Evolutionary conservation across 345 rosid genomes (phyloP), one percentile per base, ranked within the genome.

Genomic region (Combretum micranthum): DNA sequence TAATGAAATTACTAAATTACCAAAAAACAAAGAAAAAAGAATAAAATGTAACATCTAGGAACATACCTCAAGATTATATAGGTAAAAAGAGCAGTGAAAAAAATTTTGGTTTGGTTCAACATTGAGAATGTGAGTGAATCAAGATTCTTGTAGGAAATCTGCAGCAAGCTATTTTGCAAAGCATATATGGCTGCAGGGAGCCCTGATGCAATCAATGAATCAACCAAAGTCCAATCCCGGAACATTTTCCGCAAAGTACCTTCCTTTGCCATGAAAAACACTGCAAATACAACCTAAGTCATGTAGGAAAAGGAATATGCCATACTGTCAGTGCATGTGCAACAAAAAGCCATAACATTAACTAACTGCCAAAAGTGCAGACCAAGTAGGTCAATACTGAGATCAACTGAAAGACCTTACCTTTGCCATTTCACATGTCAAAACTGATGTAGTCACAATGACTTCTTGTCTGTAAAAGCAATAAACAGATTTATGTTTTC

Each of bases 101-200:
- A 75, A 62, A 94, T 82, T 70, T 94, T 94, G 13, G 96, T 94
- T 82, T 94, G 99, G 80, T 90, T 94, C 70, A 93, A 79, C 57
- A 93, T 82, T 13, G 99, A 87, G 78, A 94, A 94, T 0, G 97
- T 85, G 53, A 94, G 85, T 18, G 97, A 94, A 76, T 90, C 99
- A 32, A 94, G 97, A 80, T 75, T 87, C 76, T 76, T 77, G 83
- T 94, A 94, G 42, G 99, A 90, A 67, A 94, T 87, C 85, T 90
- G 99, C 74, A 94, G 77, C 88, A 94, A 82, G 74, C 99, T 94
- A 74, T 94, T 94, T 69, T 94, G 97, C 68, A 94, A 66, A 4
- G 99, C 99, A 52, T 94, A 94, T 44, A 94, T 82, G 43, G 92
- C 96, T 12, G 97, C 97, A 55, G 97, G 99, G 66, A 87, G 95